Percentiles rank a stretch among this genome's conserved stretches.
phyloP scores from a whole-genome alignment of 2,329 filamentous ascomycete genomes.

The Aplosporella prunicola region DNA sequence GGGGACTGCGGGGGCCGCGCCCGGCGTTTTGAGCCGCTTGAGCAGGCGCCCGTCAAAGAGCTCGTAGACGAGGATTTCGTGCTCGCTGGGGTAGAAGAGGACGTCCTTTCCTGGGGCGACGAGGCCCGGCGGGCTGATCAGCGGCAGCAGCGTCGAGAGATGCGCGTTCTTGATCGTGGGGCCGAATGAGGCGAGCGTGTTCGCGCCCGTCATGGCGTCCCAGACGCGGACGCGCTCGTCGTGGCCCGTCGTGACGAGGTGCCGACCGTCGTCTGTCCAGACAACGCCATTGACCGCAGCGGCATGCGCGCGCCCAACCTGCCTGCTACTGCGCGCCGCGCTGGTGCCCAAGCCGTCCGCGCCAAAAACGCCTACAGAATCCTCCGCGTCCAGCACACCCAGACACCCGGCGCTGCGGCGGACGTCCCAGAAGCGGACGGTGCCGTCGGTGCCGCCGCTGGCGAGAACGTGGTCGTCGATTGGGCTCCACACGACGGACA shows the following conservation, averaged over 20 bases:
- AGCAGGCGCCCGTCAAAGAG: slow-evolving; percentile 67
- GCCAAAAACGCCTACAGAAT: slow-evolving; percentile 58
- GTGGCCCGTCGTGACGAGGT: slow-evolving; percentile 71
- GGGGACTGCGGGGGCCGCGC: slow-evolving; percentile 10
- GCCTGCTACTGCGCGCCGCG: slow-evolving; percentile 29
- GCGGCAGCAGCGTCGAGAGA: slow-evolving; percentile 31
- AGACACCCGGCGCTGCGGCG: slow-evolving; percentile 67
- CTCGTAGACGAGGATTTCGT: slow-evolving; percentile 69
- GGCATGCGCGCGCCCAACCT: slow-evolving; percentile 53
- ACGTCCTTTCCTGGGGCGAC: slow-evolving; percentile 51
- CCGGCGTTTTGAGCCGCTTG: slow-evolving; percentile 57
- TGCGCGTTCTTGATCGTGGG: slow-evolving; percentile 64
- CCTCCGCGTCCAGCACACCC: slow-evolving; percentile 73
- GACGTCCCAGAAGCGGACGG: slow-evolving; percentile 78
- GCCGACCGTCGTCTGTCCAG: slow-evolving; percentile 72
- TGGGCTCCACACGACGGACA: slow-evolving; percentile 70
- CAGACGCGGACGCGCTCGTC: slow-evolving; percentile 81
- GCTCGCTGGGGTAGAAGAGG: slow-evolving; percentile 68
- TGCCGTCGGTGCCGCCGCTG: slow-evolving; percentile 77
- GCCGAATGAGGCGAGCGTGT: slow-evolving; percentile 82
- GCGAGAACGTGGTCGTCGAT: slow-evolving; percentile 68
- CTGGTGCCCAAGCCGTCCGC: slow-evolving; percentile 36
- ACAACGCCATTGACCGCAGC: slow-evolving; percentile 76
- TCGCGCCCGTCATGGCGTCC: slow-evolving; percentile 70
- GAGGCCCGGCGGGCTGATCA: slow-evolving; percentile 51